phyloP scores from a whole-genome alignment of 331 rosid genomes.

The Erythrophleum ivorense region DNA sequence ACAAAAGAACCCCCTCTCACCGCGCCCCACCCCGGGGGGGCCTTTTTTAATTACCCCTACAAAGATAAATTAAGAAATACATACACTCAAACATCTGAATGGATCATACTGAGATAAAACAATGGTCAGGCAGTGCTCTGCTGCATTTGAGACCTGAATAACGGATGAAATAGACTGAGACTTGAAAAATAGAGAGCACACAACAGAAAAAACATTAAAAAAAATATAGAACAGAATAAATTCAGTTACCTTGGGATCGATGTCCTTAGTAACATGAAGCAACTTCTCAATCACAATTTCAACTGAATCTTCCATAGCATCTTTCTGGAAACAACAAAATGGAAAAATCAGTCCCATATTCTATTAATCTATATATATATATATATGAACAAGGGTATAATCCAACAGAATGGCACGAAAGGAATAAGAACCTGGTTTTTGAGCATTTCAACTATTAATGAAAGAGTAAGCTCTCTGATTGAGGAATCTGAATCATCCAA shows the following conservation, averaged over 20 bases:
- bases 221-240: constrained; percentile 28
- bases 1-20: not conserved
- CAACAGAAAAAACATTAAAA: constrained; percentile 4
- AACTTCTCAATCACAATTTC: constrained; percentile 96
- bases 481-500: constrained; percentile 93
- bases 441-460: constrained; percentile 84
- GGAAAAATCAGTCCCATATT: not conserved
- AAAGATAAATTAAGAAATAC: constrained; percentile 42
- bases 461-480: constrained; percentile 77
- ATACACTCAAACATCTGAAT: constrained; percentile 93
- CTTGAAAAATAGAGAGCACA: constrained; percentile 21
- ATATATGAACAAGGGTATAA: not conserved
- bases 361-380: constrained; percentile 11
- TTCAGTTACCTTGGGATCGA: constrained; percentile 67
- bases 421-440: constrained; percentile 76
- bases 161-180: constrained; percentile 39
- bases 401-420: constrained; percentile 17
- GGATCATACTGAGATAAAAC: constrained; percentile 91
- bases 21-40: too few species aligned
- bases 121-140: constrained; percentile 91
- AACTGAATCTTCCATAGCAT: constrained; percentile 92
- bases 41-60: not conserved
- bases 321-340: constrained; percentile 59
- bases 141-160: constrained; percentile 90
- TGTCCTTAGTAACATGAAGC: constrained; percentile 84